A percentile compares a stretch with the other conserved stretches of the same genome.
phyloP scores from a whole-genome alignment of 176 grass and related monocot species.

The Triticum turgidum region DNA sequence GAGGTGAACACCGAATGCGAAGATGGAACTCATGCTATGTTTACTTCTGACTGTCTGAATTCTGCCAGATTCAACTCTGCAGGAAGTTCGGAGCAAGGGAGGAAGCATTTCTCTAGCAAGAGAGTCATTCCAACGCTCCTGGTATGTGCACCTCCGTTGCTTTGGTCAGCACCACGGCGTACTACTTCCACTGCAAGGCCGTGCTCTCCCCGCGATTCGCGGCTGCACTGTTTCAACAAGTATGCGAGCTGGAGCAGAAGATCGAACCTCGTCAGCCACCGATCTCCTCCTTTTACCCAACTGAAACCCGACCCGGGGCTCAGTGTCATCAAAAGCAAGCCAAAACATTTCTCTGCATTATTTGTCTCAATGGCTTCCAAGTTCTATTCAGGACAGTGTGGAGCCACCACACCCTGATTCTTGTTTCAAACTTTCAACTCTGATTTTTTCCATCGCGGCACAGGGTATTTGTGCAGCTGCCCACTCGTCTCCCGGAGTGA shows the following conservation, averaged over 20 bases:
- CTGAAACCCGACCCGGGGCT: slow-evolving; percentile 27
- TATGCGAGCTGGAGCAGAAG: slow-evolving; percentile 79
- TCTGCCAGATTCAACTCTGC: slow-evolving; percentile 23
- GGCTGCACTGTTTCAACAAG: slow-evolving; percentile 55
- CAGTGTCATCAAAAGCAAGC: slow-evolving; percentile 49
- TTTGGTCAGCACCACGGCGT: slow-evolving; percentile 51
- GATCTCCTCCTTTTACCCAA: slow-evolving; percentile 51
- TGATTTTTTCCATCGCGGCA: not conserved
- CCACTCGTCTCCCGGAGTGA: slow-evolving; percentile 30
- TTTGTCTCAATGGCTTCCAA: not conserved
- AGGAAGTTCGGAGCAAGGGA: slow-evolving; percentile 47
- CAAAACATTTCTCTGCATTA: not conserved
- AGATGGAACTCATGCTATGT: not conserved
- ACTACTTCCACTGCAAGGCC: slow-evolving; percentile 76
- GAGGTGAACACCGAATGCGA: not conserved
- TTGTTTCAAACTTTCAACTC: not conserved
- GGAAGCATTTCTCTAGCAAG: slow-evolving; percentile 56
- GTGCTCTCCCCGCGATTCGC: slow-evolving; percentile 38
- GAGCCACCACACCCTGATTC: not conserved
- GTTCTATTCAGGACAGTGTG: not conserved
- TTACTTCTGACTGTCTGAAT: slow-evolving; percentile 4
- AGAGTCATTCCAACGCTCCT: slow-evolving; percentile 61
- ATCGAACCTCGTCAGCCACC: slow-evolving; percentile 71
- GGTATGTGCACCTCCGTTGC: slow-evolving; percentile 67
- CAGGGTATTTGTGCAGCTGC: slow-evolving; percentile 58